Conservation (phyloP, 352 stramenopile species). For the Blastocystis sp. region DNA sequence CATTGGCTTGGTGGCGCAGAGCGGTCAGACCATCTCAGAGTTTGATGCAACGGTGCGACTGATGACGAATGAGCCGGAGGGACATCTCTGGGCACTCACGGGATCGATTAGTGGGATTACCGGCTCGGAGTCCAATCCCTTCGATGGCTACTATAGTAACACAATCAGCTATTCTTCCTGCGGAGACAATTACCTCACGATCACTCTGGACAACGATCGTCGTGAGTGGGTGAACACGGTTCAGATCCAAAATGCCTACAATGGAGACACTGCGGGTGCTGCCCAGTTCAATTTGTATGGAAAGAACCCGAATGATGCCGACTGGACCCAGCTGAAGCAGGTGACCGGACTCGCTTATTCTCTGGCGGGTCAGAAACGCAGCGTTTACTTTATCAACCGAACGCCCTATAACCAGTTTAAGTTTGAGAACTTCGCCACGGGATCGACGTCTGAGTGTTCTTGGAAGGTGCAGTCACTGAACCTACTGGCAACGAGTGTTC, state of each 20-base stretch:
- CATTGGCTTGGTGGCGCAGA: not conserved
- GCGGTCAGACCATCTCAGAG: not conserved
- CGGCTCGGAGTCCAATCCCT: too few relatives aligned
- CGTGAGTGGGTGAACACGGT: not conserved
- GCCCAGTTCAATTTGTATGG: not conserved
- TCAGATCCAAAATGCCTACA: not conserved
- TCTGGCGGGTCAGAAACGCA: not conserved
- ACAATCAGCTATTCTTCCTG: not conserved
- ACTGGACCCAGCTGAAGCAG: not conserved
- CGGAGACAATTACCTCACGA: not conserved
- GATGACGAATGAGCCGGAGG: too few relatives aligned
- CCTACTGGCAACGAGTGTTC: not conserved
- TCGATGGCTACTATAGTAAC: not conserved
- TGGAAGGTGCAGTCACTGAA: not conserved
- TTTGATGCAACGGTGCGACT: conserved; percentile 2
- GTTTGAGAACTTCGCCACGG: not conserved
- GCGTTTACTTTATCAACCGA: not conserved
- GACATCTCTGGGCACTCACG: too few relatives aligned
- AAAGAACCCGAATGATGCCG: not conserved
- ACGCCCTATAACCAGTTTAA: not conserved
- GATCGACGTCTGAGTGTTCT: not conserved
- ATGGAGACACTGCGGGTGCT: not conserved
- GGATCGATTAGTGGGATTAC: too few relatives aligned
- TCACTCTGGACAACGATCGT: not conserved
- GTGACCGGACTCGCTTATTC: not conserved